These are phyloP conservation scores for Pleurotus eryngii DNA, from an alignment of 768 basidiomycete species.

Conservation along the genomic window DNA sequence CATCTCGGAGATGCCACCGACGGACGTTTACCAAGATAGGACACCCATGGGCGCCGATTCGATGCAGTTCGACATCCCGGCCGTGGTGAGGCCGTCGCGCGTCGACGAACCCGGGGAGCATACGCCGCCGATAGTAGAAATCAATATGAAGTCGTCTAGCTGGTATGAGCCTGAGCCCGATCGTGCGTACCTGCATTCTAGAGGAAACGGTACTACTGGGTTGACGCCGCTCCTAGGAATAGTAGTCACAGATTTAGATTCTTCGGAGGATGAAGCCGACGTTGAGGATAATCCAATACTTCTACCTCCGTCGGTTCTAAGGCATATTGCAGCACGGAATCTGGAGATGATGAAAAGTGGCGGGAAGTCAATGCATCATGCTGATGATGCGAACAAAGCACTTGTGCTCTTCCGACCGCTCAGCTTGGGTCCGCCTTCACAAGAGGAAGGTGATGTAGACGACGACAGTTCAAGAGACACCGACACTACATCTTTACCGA, in stretches of 20 bases:
- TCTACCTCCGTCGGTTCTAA: constrained; percentile 44
- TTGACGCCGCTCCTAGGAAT: constrained; percentile 36
- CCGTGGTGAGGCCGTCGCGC: background rate
- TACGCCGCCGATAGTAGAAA: constrained; percentile 37
- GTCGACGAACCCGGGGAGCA: constrained; percentile 17
- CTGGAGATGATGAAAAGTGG: constrained; percentile 9
- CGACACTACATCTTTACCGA: background rate
- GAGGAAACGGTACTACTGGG: too few species aligned
- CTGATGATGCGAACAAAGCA: constrained; percentile 33
- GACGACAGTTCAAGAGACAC: constrained; percentile 8
- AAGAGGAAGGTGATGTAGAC: background rate
- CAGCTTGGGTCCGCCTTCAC: constrained; percentile 1
- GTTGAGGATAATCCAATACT: constrained; percentile 29
- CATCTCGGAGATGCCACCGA: background rate
- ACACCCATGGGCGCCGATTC: background rate
- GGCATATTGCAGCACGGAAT: constrained; percentile 35
- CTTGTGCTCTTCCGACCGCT: constrained; percentile 53
- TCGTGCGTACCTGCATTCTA: constrained; percentile 39
- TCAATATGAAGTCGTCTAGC: constrained; percentile 59
- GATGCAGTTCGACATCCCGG: constrained; percentile 2
- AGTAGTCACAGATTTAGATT: constrained; percentile 57
- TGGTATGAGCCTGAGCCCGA: constrained; percentile 73
- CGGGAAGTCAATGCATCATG: constrained; percentile 15
- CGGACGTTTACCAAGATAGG: background rate
- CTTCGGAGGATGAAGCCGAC: constrained; percentile 43